Evolutionary conservation across 306 rosid species (phyloP), one percentile per base, ranked within the genome.

Genomic region (Albizia julibrissin): DNA sequence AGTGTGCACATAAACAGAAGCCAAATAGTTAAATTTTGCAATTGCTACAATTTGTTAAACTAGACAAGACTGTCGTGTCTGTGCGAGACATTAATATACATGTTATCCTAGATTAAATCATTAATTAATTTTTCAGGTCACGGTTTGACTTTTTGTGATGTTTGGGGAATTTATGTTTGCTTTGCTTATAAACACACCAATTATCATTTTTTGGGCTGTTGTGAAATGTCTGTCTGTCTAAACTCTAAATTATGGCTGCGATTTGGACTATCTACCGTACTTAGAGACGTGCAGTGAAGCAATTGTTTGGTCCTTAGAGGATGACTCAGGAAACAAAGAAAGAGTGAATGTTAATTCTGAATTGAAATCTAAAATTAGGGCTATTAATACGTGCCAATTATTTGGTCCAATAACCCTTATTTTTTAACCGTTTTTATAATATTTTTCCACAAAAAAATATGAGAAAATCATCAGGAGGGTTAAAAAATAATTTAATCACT

Each of bases 1-100:
- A 71, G 85, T 73, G 85, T 85, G 86, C 79, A 69, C 46, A 29
- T 24, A 82, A 85, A 78, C 77, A 79, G 74, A 40, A 69, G 33
- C 74, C 52, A 9, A 21, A 0, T 9, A 10, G 29, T 21, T 39
- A 69, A 39, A 10, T 22, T 77, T 72, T 43, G 34, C 13, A 56
- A 54, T 15, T 47, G 69, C 58, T 50, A 78, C 46, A 74, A 82
- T 80, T 73, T 74, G 83, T 64, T 40, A 40, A 69, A 42, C 74
- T 40, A 11, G 16, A 69, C 46, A 86, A 77, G 79, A 74, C 66
- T 86, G 88, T 82, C 81, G 81, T 61, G 84, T 21, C 67, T 69
- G 40, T 69, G 70, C 13, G 84, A 69, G 86, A 86, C 88, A 86
- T 9, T 46, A 79, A 47, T 82, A 68, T 47, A 58, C 79, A 79